Evolutionary conservation across 225 moss, liverwort and hornwort genomes (phyloP).

Genomic region (Pleurozium schreberi): DNA sequence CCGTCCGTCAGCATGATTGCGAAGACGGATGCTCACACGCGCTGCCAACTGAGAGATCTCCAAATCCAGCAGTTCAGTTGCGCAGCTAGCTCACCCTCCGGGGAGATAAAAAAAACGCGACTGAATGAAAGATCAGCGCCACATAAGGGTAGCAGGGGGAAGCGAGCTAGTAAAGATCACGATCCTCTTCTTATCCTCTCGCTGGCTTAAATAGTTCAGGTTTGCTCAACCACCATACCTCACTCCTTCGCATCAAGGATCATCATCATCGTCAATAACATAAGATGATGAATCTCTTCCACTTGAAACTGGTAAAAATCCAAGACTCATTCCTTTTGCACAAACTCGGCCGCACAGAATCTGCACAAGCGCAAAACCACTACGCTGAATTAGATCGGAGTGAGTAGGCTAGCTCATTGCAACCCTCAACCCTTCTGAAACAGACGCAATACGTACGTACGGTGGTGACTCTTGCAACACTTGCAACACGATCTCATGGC

Average conservation of each 20-base stretch:
- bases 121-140: neutral
- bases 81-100: too few species aligned
- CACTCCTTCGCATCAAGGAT: neutral
- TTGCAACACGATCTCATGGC: neutral
- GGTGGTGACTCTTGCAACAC: neutral
- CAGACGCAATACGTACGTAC: neutral
- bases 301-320: neutral
- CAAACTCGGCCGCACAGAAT: neutral
- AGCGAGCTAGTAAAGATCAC: neutral
- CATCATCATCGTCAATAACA: neutral
- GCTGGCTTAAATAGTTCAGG: neutral
- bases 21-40: neutral
- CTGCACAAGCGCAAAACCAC: neutral
- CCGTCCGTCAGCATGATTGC: neutral
- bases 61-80: neutral
- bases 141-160: neutral
- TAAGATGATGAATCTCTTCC: neutral
- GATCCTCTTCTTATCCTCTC: neutral
- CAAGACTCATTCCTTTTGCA: neutral
- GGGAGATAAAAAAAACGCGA: neutral
- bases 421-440: too few species aligned
- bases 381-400: neutral
- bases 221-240: too few species aligned
- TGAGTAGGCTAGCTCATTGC: neutral
- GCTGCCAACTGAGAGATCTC: neutral